A percentile compares a stretch with the other conserved stretches of the same genome.
These are phyloP conservation scores for Zasmidium angulare DNA, from an alignment of 2,329 filamentous ascomycete genomes.

Conservation along the genomic window DNA sequence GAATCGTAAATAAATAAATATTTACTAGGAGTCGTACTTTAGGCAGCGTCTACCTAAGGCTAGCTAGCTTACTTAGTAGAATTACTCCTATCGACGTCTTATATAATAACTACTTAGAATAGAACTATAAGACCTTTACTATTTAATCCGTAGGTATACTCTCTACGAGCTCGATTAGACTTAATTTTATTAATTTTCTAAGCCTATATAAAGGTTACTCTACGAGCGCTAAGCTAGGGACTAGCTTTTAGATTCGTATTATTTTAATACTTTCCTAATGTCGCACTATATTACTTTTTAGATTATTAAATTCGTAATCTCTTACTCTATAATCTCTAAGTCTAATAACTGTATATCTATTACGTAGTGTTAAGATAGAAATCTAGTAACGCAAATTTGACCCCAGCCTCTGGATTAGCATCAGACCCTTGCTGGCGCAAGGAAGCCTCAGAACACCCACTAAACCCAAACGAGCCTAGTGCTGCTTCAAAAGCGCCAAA, in stretches of 20 bases:
- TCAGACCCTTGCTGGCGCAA: no score
- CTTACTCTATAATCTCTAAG: neutral
- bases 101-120: neutral
- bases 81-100: no score
- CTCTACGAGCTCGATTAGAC: neutral
- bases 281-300: neutral
- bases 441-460: no score
- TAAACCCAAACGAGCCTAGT: neutral
- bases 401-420: neutral
- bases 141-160: neutral
- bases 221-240: neutral
- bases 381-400: neutral
- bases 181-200: neutral
- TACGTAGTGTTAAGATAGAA: neutral
- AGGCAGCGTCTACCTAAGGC: no score
- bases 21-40: no score
- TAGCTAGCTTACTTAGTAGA: no score
- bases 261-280: neutral
- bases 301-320: neutral
- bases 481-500: no score
- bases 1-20: no score
- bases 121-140: neutral
- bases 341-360: neutral
- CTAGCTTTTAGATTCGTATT: neutral
- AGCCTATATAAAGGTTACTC: neutral